These are phyloP conservation scores for Cyamopsis tetragonoloba DNA, from an alignment of 306 rosid genomes.

Conservation along the genomic window DNA sequence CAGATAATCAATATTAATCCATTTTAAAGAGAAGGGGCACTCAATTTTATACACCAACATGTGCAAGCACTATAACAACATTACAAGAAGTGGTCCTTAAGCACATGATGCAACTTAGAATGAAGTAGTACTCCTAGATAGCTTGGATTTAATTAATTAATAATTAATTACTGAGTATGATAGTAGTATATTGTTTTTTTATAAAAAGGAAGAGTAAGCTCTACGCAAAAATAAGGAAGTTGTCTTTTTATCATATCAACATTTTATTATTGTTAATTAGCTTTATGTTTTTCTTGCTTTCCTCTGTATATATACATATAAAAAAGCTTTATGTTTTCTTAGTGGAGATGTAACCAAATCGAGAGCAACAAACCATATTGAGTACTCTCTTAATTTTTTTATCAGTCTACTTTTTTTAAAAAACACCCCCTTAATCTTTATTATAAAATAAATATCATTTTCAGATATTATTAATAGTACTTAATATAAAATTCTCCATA, in stretches of 20 bases:
- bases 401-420: no score
- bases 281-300: no score
- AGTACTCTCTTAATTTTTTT: no score
- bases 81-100: not conserved
- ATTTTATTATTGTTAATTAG: not conserved
- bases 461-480: no score
- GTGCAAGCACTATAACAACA: slow-evolving; percentile 30
- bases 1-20: slow-evolving; percentile 17
- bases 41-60: slow-evolving; percentile 22
- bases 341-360: not conserved
- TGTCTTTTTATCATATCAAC: not conserved
- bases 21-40: slow-evolving; percentile 5
- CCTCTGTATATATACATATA: no score
- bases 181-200: not conserved
- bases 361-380: not conserved
- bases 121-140: not conserved
- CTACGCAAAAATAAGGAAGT: not conserved
- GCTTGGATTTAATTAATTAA: no score
- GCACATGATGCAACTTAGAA: slow-evolving; percentile 24
- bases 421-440: no score
- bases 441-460: no score
- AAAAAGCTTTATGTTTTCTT: not conserved
- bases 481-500: no score
- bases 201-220: not conserved
- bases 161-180: not conserved